phyloP scores from a whole-genome alignment of 1,139 yeast genomes.

The Saccharomyces hybrid region DNA sequence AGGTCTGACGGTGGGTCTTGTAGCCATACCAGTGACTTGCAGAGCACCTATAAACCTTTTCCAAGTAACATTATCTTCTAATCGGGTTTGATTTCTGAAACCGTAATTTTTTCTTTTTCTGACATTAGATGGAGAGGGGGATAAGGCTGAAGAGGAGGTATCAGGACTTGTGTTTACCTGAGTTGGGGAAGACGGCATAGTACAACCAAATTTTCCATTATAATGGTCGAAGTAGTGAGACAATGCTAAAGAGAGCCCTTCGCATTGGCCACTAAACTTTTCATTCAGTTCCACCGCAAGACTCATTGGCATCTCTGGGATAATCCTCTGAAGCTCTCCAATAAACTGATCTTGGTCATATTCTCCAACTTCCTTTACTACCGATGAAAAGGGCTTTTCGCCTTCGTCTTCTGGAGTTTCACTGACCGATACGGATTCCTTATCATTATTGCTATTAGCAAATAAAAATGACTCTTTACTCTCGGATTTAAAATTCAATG shows the following conservation, averaged over 20 bases:
- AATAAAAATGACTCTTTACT: slow-evolving; percentile 13
- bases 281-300: slow-evolving; percentile 7
- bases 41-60: slow-evolving; percentile 57
- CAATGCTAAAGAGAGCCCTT: slow-evolving; percentile 16
- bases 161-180: not conserved
- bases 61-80: slow-evolving; percentile 23
- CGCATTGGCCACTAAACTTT: slow-evolving; percentile 8
- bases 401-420: not conserved
- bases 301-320: slow-evolving; percentile 12
- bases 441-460: not conserved
- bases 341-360: slow-evolving; percentile 3
- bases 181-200: not conserved
- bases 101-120: slow-evolving; percentile 1
- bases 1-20: slow-evolving; percentile 58
- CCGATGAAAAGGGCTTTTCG: not conserved
- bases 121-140: not conserved
- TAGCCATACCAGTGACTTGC: slow-evolving; percentile 74
- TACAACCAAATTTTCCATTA: not conserved
- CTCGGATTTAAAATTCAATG: slow-evolving; percentile 2
- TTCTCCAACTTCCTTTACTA: not conserved
- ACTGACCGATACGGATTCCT: not conserved
- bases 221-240: slow-evolving; percentile 13
- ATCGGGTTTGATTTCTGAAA: slow-evolving; percentile 7
- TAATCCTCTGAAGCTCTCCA: slow-evolving; percentile 10
- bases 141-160: not conserved